Evolutionary conservation across 2,329 filamentous ascomycete species (phyloP), one percentile per base, ranked within the genome.

Genomic region (Penicillium occitanis): DNA sequence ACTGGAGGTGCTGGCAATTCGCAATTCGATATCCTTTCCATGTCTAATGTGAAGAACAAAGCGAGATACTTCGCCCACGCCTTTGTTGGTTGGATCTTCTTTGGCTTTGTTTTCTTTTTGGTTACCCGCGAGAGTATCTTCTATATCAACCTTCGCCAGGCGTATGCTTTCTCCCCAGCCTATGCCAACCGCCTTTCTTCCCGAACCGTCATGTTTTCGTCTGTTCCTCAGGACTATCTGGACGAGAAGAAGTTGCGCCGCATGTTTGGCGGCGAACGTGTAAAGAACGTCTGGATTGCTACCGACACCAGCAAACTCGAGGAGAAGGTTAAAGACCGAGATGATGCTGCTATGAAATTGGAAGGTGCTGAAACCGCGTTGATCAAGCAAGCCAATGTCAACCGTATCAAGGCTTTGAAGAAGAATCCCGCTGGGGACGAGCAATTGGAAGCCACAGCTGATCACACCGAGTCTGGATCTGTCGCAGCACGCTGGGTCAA

Each of bases 101-200:
- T 91, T 77, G 87, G 87, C 55, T 98, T 98, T 75, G 85, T 98
- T 70, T 90, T 98, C 77, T 95, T 91, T 79, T 89, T 92, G 73
- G 87, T 98, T 69, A 90, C 93, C 65, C 87, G 94, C 66, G 94
- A 98, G 78, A 89, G 88, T 75, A 90, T 98, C 71, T 97, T 90
- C 84, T 96, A 92, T 79, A 90, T 97, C 82, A 96, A 96, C 73
- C 80, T 98, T 61, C 91, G 93, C 69, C 94, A 98, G 79, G 94
- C 94, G 0, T 97, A 96, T 79, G 87, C 96, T 48, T 86, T 96
- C 64, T 93, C 92, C 11, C 92, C 93, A 11, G 83, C 91, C 58
- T 96, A 96, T 76, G 86, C 92, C 63, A 90, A 89, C 73, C 91
- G 93, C 66, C 88, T 97, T 55, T 97, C 94, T 1, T 94, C 93